Evolutionary conservation across 306 rosid species (phyloP).

Genomic region (Cajanus cajan): DNA sequence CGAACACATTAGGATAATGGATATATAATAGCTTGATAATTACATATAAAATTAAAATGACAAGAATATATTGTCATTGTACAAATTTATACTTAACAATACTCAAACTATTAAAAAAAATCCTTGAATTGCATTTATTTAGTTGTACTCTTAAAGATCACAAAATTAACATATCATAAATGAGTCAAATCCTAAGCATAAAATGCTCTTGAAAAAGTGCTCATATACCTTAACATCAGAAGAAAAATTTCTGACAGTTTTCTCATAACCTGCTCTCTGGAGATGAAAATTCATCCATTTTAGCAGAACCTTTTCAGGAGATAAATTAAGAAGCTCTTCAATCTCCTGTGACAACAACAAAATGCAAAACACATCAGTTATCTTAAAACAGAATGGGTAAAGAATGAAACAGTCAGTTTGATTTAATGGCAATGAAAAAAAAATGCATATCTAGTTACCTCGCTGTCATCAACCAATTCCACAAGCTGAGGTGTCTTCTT

Average conservation of each 20-base stretch:
- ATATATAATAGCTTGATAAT: constrained; percentile 8
- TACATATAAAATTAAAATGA: not conserved
- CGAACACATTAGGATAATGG: constrained; percentile 21
- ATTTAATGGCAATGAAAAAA: constrained; percentile 11
- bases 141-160: not conserved
- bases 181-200: not conserved
- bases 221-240: constrained; percentile 81
- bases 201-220: constrained; percentile 2
- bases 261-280: constrained; percentile 81
- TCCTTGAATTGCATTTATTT: not conserved
- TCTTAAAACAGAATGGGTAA: not conserved
- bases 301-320: constrained; percentile 88
- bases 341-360: constrained; percentile 60
- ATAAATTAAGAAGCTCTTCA: constrained; percentile 90
- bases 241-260: constrained; percentile 74
- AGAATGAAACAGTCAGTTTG: not conserved
- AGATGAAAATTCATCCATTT: constrained; percentile 99
- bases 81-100: not conserved
- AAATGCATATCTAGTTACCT: constrained; percentile 41
- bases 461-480: constrained; percentile 83
- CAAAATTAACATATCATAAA: not conserved
- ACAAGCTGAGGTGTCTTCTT: constrained; percentile 97
- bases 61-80: not conserved
- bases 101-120: too few species aligned
- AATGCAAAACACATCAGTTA: constrained; percentile 20